phyloP scores from a whole-genome alignment of 805 yeast species.

The Saccharomyces kudriavzevii region DNA sequence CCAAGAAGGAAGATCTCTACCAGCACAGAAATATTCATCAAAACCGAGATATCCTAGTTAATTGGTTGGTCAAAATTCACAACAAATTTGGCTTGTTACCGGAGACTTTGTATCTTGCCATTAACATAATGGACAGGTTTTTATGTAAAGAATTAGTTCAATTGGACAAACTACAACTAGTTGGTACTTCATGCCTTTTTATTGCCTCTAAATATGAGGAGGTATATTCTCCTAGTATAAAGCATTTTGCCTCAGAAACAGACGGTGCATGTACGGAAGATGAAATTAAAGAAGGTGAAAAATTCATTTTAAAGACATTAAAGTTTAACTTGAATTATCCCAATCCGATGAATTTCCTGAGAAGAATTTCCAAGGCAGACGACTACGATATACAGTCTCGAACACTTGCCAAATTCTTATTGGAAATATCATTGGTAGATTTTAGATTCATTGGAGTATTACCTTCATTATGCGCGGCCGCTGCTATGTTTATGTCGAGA shows the following conservation, averaged over 20 bases:
- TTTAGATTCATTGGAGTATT: slow-evolving; percentile 66
- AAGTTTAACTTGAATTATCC: slow-evolving; percentile 78
- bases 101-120: slow-evolving; percentile 77
- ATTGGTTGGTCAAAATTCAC: slow-evolving; percentile 90
- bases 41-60: slow-evolving; percentile 72
- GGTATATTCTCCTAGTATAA: slow-evolving; percentile 80
- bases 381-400: slow-evolving; percentile 86
- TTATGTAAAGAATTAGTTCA: slow-evolving; percentile 70
- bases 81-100: slow-evolving; percentile 75
- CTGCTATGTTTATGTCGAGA: slow-evolving; percentile 81
- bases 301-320: slow-evolving; percentile 63
- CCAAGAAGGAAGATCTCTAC: slow-evolving; percentile 35
- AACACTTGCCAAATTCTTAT: slow-evolving; percentile 78
- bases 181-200: slow-evolving; percentile 80
- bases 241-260: slow-evolving; percentile 78
- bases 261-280: slow-evolving; percentile 78
- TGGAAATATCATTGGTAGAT: slow-evolving; percentile 76
- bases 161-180: slow-evolving; percentile 71
- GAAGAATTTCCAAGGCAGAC: slow-evolving; percentile 90
- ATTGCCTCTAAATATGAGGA: slow-evolving; percentile 93
- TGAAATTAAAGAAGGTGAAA: slow-evolving; percentile 80
- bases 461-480: slow-evolving; percentile 82
- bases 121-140: slow-evolving; percentile 82
- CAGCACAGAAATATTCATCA: slow-evolving; percentile 38
- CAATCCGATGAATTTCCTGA: slow-evolving; percentile 84